Base-by-base conservation (phyloP, 495 filamentous ascomycete genomes). In the Entonaema liquescens region DNA sequence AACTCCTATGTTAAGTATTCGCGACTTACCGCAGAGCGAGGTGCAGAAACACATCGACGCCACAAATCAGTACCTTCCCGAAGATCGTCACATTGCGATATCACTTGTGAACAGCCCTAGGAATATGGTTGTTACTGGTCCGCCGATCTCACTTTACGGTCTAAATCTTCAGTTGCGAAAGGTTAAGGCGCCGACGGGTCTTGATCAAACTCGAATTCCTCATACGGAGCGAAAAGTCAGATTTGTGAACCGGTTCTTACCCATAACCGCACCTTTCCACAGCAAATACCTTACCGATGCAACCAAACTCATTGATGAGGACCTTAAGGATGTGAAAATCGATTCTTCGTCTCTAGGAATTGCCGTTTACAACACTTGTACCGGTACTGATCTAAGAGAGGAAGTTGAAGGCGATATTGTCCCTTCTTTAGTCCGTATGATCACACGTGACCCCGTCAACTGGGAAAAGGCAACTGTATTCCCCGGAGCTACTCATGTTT, bases 221-320 rank as follows among this genome's bases (percentile, higher is more conserved):
- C 94, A 92, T 83, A 98, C 95, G 0, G 89, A 98, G 79, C 89
- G 96, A 50, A 99, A 99, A 82, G 84, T 97, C 60, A 93, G 95
- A 73, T 98, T 99, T 74, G 93, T 94, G 59, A 98, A 97, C 81
- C 90, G 95, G 67, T 99, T 99, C 83, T 82, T 99, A 59, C 96
- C 96, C 29, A 98, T 99, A 79, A 97, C 94, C 1, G 92, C 95
- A 8, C 96, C 96, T 6, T 99, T 99, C 84, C 96, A 99, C 82
- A 98, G 95, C 84, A 91, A 91, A 65, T 97, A 97, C 73, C 87
- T 99, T 42, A 84, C 87, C 47, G 87, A 92, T 44, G 94, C 96
- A 2, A 90, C 91, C 15, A 86, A 89, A 52, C 85, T 92, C 44
- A 92, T 98, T 60, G 84, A 91, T 40, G 91, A 97, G 64, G 96